Percentiles rank a stretch among this genome's conserved stretches.
These are phyloP conservation scores for Ophiobolus disseminans DNA, from an alignment of 2,329 filamentous ascomycete species.

Conservation along the genomic window DNA sequence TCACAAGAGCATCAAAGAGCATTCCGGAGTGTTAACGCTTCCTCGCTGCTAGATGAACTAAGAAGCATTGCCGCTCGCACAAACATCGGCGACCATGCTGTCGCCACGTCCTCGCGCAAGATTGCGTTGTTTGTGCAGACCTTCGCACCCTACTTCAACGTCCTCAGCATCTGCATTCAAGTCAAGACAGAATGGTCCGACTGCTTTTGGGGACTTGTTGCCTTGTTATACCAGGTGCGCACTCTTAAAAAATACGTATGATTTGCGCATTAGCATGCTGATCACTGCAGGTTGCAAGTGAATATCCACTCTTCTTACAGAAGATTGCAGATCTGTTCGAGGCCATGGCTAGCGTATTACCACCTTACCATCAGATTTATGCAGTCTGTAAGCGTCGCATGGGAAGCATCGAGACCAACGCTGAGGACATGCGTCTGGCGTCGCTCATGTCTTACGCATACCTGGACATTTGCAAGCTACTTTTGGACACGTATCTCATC, in stretches of 20 bases:
- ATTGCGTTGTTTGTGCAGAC: constrained; percentile 27
- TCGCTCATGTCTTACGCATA: constrained; percentile 35
- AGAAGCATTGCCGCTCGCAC: constrained; percentile 13
- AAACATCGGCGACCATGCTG: constrained; percentile 13
- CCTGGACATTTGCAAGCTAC: constrained; percentile 35
- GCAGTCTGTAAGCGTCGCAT: constrained; percentile 17
- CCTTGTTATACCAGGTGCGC: constrained; percentile 34
- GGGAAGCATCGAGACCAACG: constrained; percentile 3
- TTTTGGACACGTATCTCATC: constrained; percentile 34
- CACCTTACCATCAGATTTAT: constrained; percentile 32
- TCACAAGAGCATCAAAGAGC: constrained; percentile 22
- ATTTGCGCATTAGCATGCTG: neutral
- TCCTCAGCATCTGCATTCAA: constrained; percentile 27
- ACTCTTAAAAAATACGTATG: neutral
- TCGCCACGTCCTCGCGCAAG: constrained; percentile 24
- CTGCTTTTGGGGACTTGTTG: constrained; percentile 34
- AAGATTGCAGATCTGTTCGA: constrained; percentile 37
- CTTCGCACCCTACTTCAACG: constrained; percentile 37
- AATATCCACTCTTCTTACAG: constrained; percentile 29
- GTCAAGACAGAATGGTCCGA: constrained; percentile 27
- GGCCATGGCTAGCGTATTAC: constrained; percentile 26
- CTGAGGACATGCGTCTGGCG: constrained; percentile 16
- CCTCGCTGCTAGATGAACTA: constrained; percentile 28
- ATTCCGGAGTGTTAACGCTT: constrained; percentile 22
- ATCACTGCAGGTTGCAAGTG: constrained; percentile 26